Evolutionary conservation across 2,329 filamentous ascomycete genomes (phyloP), one percentile per base, ranked within the genome.

Genomic region (Paecilomyces niveus): DNA sequence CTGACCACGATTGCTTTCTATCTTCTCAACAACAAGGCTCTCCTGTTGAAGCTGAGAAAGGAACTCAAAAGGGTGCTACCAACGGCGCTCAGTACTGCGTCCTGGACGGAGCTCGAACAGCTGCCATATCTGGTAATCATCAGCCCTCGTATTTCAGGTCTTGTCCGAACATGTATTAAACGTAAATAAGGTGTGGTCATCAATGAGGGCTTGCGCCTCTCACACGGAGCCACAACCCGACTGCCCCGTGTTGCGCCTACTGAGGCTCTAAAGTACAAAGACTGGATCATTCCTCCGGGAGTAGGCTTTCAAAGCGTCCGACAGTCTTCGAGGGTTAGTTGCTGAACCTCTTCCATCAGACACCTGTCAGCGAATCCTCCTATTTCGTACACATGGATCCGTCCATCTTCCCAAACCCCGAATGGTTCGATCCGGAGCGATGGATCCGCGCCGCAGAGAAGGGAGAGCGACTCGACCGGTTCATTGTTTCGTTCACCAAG

Each of bases 61-160:
- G 72, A 75, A 29, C 58, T 75, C 24, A 59, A 61, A 32, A 54
- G 59, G 1, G 63, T 70, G 6, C 66, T 74, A 61, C 71, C 69
- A 0, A 64, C 62, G 13, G 63, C 67, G 7, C 58, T 64, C 0
- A 57, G 58, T 18, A 55, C 57, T 5, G 61, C 69, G 5, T 62
- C 65, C 1, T 71, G 69, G 67, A 65, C 62, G 3, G 59, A 70
- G 22, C 64, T 78, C 6, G 71, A 80, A 61, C 64, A 72, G 52
- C 64, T 79, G 8, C 74, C 77, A 0, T 80, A 78, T 59, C 57
- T 77, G 58, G 70, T 70, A 61, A 31, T 8, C 18, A n/a, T 26
- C 8, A 15, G 11, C 22, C 26, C 51, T 53, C 29, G 11, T 26
- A 26, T 21, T 6, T 24, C 51, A n/a, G 9, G 6, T 11, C 26